A percentile compares a stretch with the other conserved stretches of the same genome.
Evolutionary conservation across 306 rosid genomes (phyloP).

Genomic region (Lathyrus sativus): DNA sequence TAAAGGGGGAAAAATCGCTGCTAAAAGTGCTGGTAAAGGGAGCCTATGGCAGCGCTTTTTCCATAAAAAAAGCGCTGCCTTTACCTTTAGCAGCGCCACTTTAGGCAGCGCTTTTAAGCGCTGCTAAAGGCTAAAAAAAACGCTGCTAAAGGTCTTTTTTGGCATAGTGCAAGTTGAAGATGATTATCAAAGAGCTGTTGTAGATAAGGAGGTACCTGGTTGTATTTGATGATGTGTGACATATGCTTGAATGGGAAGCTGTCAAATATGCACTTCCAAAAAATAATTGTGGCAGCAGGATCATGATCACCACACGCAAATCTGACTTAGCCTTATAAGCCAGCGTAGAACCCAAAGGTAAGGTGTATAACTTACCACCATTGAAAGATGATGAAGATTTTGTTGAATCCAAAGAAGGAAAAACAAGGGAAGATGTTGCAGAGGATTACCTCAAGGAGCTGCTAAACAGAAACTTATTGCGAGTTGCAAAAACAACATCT

Average conservation of each 20-base stretch:
- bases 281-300: constrained; percentile 50
- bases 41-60: no score
- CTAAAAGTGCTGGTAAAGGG: no score
- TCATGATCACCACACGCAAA: constrained; percentile 59
- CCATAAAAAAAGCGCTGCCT: no score
- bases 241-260: constrained; percentile 50
- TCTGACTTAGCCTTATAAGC: constrained; percentile 42
- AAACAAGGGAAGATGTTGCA: constrained; percentile 53
- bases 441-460: constrained; percentile 54
- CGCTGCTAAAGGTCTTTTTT: no score
- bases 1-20: no score
- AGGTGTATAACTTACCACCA: constrained; percentile 45
- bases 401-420: constrained; percentile 47
- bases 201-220: constrained; percentile 53
- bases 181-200: constrained; percentile 44
- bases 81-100: no score
- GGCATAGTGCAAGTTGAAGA: constrained; percentile 45
- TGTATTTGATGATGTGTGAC: constrained; percentile 64
- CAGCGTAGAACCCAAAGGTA: constrained; percentile 36
- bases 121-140: no score
- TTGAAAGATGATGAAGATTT: constrained; percentile 50
- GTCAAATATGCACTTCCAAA: constrained; percentile 56
- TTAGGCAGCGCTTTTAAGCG: no score
- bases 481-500: constrained; percentile 39
- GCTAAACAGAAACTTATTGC: constrained; percentile 54